These are phyloP conservation scores for Trebouxia gelatinosa DNA, from an alignment of 163 green algal species.

Conservation along the genomic window DNA sequence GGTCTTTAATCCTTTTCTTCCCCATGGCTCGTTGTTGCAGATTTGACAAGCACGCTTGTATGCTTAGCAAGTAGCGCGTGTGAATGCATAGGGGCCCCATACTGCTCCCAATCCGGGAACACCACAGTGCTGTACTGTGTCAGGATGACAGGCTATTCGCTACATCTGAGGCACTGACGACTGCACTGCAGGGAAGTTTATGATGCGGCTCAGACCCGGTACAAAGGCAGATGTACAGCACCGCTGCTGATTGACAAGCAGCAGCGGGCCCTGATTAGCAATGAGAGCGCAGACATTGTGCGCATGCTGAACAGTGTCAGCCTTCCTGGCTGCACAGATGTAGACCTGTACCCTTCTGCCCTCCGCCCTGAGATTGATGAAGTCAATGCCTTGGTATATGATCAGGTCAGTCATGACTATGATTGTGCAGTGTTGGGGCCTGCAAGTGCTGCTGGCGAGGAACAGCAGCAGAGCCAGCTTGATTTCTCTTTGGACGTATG, in stretches of 20 bases:
- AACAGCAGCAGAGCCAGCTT: too few species aligned
- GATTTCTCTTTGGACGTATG: too few species aligned
- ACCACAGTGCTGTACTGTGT: background rate
- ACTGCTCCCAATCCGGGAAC: too few species aligned
- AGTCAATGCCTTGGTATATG: constrained; percentile 51
- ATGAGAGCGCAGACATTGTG: constrained; percentile 83
- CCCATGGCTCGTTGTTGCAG: too few species aligned
- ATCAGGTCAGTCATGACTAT: constrained; percentile 41
- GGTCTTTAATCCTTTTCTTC: too few species aligned
- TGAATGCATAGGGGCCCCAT: too few species aligned
- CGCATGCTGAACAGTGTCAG: constrained; percentile 63
- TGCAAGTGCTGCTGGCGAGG: too few species aligned
- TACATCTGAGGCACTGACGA: background rate
- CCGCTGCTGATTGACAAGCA: constrained; percentile 83
- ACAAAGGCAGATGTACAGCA: constrained; percentile 85
- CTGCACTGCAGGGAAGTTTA: constrained; percentile 71
- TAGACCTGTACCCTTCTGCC: constrained; percentile 74
- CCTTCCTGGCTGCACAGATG: constrained; percentile 42
- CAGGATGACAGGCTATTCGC: too few species aligned
- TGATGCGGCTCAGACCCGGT: constrained; percentile 66
- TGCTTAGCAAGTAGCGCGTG: too few species aligned
- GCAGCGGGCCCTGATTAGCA: constrained; percentile 60
- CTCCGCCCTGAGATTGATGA: constrained; percentile 71
- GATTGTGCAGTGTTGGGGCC: too few species aligned
- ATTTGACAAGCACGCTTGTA: too few species aligned